These are phyloP conservation scores for Phytophthora melonis DNA, from an alignment of 352 stramenopile genomes.

Conservation along the genomic window DNA sequence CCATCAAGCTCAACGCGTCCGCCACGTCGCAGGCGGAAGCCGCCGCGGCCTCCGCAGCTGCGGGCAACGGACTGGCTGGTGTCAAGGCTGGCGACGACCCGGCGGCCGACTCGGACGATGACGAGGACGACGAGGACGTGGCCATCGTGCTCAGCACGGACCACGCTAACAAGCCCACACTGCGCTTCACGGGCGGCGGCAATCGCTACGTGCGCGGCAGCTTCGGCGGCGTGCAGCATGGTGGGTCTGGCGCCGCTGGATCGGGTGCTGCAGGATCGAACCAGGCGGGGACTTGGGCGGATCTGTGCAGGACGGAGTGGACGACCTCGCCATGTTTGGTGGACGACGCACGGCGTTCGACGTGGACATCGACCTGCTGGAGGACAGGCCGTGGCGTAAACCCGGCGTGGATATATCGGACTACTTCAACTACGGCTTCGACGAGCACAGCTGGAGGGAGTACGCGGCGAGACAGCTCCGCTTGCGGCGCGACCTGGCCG, in stretches of 20 bases:
- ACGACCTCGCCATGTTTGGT: conserved; percentile 84
- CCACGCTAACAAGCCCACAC: conserved; percentile 70
- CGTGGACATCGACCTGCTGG: conserved; percentile 92
- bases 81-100: conserved; percentile 24
- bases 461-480: conserved; percentile 85
- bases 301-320: conserved; percentile 45
- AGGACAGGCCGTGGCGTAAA: conserved; percentile 93
- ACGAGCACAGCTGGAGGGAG: conserved; percentile 85
- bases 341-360: conserved; percentile 91
- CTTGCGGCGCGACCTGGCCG: conserved; percentile 69
- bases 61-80: not conserved
- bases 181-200: conserved; percentile 79
- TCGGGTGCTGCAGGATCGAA: conserved; percentile 8
- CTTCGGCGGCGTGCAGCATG: conserved; percentile 55
- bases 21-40: conserved; percentile 37
- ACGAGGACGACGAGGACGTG: conserved; percentile 88
- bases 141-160: conserved; percentile 82
- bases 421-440: conserved; percentile 96
- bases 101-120: conserved; percentile 75
- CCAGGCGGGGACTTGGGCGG: conserved; percentile 28
- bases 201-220: conserved; percentile 83
- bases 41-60: conserved; percentile 16
- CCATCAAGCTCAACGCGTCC: conserved; percentile 70
- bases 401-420: conserved; percentile 93
- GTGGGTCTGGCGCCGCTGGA: conserved; percentile 24